A percentile compares a stretch with the other conserved stretches of the same genome.
Conservation (phyloP, 371 early-diverging fungal genomes). For the Mortierella sp. region DNA sequence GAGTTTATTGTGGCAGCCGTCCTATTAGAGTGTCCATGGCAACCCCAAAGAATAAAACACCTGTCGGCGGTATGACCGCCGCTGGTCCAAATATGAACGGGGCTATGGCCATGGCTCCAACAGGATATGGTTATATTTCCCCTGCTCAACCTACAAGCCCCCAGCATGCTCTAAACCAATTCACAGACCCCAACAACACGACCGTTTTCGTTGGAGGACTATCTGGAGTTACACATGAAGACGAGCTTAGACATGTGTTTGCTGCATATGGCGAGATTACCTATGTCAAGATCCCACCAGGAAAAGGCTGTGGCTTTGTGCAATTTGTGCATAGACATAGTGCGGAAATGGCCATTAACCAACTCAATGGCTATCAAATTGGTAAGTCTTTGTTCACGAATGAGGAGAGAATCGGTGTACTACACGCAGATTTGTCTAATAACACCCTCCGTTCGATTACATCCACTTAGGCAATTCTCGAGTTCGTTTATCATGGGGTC, state of each 20-base stretch:
- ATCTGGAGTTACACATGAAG: slow-evolving; percentile 81
- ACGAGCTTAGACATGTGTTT: slow-evolving; percentile 84
- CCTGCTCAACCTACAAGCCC: slow-evolving; percentile 57
- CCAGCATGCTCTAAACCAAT: slow-evolving; percentile 53
- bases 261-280: slow-evolving; percentile 90
- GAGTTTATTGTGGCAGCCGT: slow-evolving; percentile 76
- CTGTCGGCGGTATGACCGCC: slow-evolving; percentile 10
- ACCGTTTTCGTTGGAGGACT: slow-evolving; percentile 97
- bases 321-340: slow-evolving; percentile 84
- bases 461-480: slow-evolving; percentile 70
- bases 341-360: slow-evolving; percentile 90
- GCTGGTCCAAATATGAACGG: slow-evolving; percentile 10
- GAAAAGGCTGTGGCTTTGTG: slow-evolving; percentile 96
- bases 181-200: slow-evolving; percentile 89
- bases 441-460: background rate
- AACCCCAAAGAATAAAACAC: slow-evolving; percentile 77
- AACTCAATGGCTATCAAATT: slow-evolving; percentile 88
- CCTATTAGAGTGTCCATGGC: slow-evolving; percentile 89
- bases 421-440: slow-evolving; percentile 1
- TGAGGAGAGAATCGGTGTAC: background rate
- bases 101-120: slow-evolving; percentile 36
- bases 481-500: slow-evolving; percentile 94
- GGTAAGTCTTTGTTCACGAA: slow-evolving; percentile 57
- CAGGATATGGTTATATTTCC: slow-evolving; percentile 61
- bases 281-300: slow-evolving; percentile 93